Base-by-base conservation (phyloP, 2,329 filamentous ascomycete species). In the Metarhizium guizhouense region DNA sequence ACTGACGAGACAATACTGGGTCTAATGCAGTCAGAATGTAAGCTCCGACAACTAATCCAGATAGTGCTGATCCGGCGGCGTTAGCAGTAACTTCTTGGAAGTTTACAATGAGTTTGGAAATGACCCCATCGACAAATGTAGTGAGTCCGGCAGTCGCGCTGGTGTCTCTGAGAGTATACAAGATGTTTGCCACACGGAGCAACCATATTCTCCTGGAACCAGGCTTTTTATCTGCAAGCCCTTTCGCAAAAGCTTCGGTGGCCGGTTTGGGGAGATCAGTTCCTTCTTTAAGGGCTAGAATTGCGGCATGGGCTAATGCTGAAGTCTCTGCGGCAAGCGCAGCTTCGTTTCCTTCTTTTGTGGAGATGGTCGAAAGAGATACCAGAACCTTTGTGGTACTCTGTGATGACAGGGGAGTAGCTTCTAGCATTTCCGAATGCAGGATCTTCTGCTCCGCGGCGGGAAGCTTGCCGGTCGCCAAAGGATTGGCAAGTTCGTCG, bases 341-440 rank as follows among this genome's bases (percentile, higher is more conserved):
- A 40, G 79, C 74, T 69, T 99, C 94, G 63, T 95, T 97, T 7
- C 91, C 85, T 72, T 99, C 94, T 66, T 96, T 96, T 6, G 81
- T 73, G 18, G 88, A 85, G 14, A 90, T 76, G 18, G 83, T 72
- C 6, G 86, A 82, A 57, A 97, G 77, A 6, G 82, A 83, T 52
- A 78, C 74, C 1, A 84, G 79, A 34, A 93, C 78, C 61, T 87
- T 87, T 56, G 80, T 77, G 0, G 88, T 86, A 43, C 87, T 77
- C 2, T 78, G 70, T 11, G 76, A 69, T 2, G 84, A 87, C 47
- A 82, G 74, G 1, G 83, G 78, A 34, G 93, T 71, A 6, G 78
- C 76, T 52, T 81, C 76, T 3, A 99, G 77, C 77, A 95, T 89
- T 65, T 94, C 88, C 4, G 90, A 86, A 70, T 96, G 85, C 3